Base-by-base conservation (phyloP, 2,329 filamentous ascomycete species). In the Aureobasidium vineae region DNA sequence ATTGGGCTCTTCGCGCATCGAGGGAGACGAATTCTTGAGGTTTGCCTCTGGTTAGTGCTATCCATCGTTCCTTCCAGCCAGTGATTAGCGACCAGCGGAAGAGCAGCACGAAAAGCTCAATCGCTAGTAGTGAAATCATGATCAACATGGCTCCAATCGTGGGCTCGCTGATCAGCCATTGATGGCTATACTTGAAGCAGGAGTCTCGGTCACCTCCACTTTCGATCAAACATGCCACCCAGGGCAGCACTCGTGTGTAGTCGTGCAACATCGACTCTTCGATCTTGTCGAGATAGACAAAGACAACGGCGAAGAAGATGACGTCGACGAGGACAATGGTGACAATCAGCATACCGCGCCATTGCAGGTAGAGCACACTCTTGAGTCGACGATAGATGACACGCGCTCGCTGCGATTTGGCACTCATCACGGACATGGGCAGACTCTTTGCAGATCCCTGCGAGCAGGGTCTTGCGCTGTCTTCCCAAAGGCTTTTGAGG, bases 281-380 rank as follows among this genome's bases (percentile, higher is more conserved):
- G 26, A 90, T 85, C 71, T 89, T 89, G 77, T 96, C 90, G 74
- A 97, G 85, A 75, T 91, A 91, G 57, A 98, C 89, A 75, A 98
- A 98, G 65, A 97, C 85, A 53, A 97, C 83, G 1, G 93, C 89
- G 78, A 98, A 97, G 83, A 97, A 97, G 73, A 97, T 88, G 69
- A 98, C 92, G 75, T 98, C 93, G 68, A 87, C 85, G 67, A 97
- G 85, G 71, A 98, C 96, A 75, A 97, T 89, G 63, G 96, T 82
- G 16, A 97, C 92, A 68, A 98, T 91, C 50, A 88, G 86, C 68
- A 97, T 94, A 52, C 93, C 94, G 71, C 94, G 86, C 95, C 95
- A 99, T 77, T 99, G 95, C 4, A 98, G 85, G 75, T 90, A 87
- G 43, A 99, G 85, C 21, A 98, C 92, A 71, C 92, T 89, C 70